These are phyloP conservation scores for Grammothele lineata DNA, from an alignment of 768 basidiomycete species.

Conservation along the genomic window DNA sequence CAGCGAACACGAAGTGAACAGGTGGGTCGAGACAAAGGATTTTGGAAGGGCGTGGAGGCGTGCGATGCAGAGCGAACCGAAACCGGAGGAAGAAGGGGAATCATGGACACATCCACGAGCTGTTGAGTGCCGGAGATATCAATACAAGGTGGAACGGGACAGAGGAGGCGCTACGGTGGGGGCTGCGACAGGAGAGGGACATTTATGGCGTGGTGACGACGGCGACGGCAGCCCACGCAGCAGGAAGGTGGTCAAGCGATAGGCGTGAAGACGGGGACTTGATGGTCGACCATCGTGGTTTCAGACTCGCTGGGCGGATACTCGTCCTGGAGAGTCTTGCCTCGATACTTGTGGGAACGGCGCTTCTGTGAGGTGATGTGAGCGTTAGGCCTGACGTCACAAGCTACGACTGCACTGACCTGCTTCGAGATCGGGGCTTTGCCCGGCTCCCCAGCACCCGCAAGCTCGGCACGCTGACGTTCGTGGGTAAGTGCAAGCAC, in stretches of 20 bases:
- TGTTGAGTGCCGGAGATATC: too few relatives aligned
- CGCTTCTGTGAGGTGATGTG: constrained; percentile 5
- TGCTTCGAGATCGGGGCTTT: constrained; percentile 11
- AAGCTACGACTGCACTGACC: constrained; percentile 6
- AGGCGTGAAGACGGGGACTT: neutral
- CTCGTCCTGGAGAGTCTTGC: neutral
- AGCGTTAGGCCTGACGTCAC: constrained; percentile 5
- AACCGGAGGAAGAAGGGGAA: neutral
- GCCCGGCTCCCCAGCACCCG: constrained; percentile 14
- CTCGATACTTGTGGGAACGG: constrained; percentile 9
- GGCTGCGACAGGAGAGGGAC: too few relatives aligned
- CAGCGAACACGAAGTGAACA: too few relatives aligned
- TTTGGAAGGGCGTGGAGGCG: too few relatives aligned
- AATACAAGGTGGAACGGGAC: too few relatives aligned
- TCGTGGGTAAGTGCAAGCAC: constrained; percentile 19
- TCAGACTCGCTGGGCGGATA: constrained; percentile 14
- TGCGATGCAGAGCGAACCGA: too few relatives aligned
- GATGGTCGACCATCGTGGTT: constrained; percentile 12
- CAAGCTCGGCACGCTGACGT: constrained; percentile 18
- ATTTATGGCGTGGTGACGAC: too few relatives aligned
- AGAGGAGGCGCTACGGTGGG: too few relatives aligned
- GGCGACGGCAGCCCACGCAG: too few relatives aligned
- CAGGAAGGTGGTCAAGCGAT: too few relatives aligned
- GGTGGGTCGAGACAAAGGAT: too few relatives aligned
- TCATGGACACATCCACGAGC: neutral